phyloP scores from a whole-genome alignment of 768 basidiomycete species.

The Lentinula detonsa region DNA sequence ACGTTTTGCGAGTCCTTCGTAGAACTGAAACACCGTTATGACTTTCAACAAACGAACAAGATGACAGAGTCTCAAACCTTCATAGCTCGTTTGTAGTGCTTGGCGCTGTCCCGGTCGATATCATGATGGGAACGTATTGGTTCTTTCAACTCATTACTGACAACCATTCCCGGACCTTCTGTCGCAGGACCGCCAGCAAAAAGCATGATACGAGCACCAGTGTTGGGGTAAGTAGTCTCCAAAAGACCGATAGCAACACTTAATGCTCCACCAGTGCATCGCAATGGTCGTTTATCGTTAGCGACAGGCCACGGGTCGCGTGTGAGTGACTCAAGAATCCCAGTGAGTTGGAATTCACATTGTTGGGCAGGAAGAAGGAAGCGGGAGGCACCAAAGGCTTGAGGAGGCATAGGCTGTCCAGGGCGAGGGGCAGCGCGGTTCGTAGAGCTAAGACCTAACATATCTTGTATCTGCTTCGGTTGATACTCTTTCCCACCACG shows the following conservation, averaged over 20 bases:
- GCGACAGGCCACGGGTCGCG: conserved; percentile 98
- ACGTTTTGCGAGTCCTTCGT: conserved; percentile 89
- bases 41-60: not conserved
- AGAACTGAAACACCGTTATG: conserved; percentile 57
- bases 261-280: conserved; percentile 93
- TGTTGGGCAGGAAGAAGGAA: conserved; percentile 91
- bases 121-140: conserved; percentile 99
- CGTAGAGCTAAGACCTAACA: conserved; percentile 83
- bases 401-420: conserved; percentile 75
- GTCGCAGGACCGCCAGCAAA: conserved; percentile 95
- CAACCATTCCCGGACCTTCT: conserved; percentile 96
- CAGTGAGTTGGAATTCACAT: conserved; percentile 94
- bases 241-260: conserved; percentile 90
- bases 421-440: conserved; percentile 82
- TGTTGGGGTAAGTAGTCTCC: conserved; percentile 94
- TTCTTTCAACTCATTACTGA: conserved; percentile 91
- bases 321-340: conserved; percentile 79
- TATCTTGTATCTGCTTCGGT: conserved; percentile 96
- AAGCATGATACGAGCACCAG: conserved; percentile 93
- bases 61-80: conserved; percentile 52
- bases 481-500: conserved; percentile 95
- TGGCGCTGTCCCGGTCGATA: conserved; percentile 93
- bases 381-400: conserved; percentile 78
- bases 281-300: conserved; percentile 84
- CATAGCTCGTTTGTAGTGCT: conserved; percentile 93